Base-by-base conservation (phyloP, 495 filamentous ascomycete species). In the Podospora tetraspora region DNA sequence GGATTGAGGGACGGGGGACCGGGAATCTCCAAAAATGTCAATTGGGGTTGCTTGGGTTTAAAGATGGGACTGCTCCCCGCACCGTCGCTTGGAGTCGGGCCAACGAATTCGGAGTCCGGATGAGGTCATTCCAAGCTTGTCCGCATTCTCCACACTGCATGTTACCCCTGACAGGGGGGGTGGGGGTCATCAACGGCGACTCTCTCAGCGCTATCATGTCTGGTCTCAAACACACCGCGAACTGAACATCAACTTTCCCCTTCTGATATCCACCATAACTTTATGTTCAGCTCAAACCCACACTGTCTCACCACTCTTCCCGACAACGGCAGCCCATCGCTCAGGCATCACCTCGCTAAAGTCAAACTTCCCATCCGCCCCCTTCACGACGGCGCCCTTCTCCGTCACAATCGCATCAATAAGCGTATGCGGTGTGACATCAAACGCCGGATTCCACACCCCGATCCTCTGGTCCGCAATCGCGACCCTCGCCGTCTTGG, bases 401-500 rank as follows among this genome's bases (percentile, higher is more conserved):
- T 99, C 95, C 0, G 95, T 98, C 63, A 97, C 90, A 71, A 99
- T 91, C 8, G 90, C 94, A 80, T 98, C 96, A 68, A 99, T 97
- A 29, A 97, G 81, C 59, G 84, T 83, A 32, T 89, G 82, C 0
- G 95, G 94, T 2, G 95, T 98, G 29, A 99, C 90, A 76, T 99
- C 95, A 73, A 99, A 99, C 22, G 93, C 90, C 29, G 96, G 95
- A 74, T 99, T 99, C 92, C 94, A 99, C 23, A 97, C 92, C 59
- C 82, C 81, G 59, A 97, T 95, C 2, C 87, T 85, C 70, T 89
- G 84, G 30, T 96, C 91, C 10, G 94, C 95, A 63, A 92, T 94
- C 58, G 87, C 86, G 21, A 99, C 86, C 27, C 88, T 88, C 37
- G 86, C 88, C n/a, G 88, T 83, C 59, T 81, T 76, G 37, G 71